Conservation (phyloP, 140 eudicot genomes). For the Erigeron philadelphicus region DNA sequence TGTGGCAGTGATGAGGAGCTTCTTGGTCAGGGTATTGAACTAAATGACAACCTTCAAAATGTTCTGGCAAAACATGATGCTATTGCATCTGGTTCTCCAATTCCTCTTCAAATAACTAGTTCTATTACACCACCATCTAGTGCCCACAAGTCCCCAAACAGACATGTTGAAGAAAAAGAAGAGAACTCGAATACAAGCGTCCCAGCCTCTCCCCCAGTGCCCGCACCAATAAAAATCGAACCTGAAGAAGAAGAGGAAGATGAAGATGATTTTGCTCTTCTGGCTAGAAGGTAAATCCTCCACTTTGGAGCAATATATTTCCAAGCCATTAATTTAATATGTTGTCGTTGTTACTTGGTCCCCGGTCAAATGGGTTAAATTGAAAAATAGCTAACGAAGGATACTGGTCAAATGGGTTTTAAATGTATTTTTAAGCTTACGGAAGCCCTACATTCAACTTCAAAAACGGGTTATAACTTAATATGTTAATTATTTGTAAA, state of each 20-base stretch:
- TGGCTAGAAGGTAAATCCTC: slow-evolving; percentile 70
- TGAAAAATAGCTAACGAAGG: neutral
- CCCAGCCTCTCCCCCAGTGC: slow-evolving; percentile 32
- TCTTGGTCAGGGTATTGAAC: slow-evolving; percentile 84
- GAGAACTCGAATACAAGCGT: slow-evolving; percentile 28
- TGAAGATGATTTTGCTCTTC: slow-evolving; percentile 86
- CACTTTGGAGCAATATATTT: neutral
- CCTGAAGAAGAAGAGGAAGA: slow-evolving; percentile 73
- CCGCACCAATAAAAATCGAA: slow-evolving; percentile 19
- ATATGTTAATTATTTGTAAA: no score
- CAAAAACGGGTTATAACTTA: no score
- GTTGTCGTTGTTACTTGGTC: neutral
- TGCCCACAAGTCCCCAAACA: slow-evolving; percentile 23
- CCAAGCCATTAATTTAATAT: neutral
- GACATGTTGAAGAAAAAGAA: slow-evolving; percentile 35
- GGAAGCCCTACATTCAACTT: neutral
- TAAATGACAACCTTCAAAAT: slow-evolving; percentile 73
- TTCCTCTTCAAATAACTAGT: slow-evolving; percentile 42
- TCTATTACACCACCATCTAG: slow-evolving; percentile 21
- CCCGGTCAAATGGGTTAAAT: neutral
- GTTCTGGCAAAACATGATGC: slow-evolving; percentile 88
- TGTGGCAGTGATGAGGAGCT: slow-evolving; percentile 83
- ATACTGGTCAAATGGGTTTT: neutral
- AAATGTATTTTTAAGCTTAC: neutral
- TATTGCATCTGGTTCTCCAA: slow-evolving; percentile 85